These are phyloP conservation scores for Diaporthe sp. DNA, from an alignment of 2,329 filamentous ascomycete species.

Conservation along the genomic window DNA sequence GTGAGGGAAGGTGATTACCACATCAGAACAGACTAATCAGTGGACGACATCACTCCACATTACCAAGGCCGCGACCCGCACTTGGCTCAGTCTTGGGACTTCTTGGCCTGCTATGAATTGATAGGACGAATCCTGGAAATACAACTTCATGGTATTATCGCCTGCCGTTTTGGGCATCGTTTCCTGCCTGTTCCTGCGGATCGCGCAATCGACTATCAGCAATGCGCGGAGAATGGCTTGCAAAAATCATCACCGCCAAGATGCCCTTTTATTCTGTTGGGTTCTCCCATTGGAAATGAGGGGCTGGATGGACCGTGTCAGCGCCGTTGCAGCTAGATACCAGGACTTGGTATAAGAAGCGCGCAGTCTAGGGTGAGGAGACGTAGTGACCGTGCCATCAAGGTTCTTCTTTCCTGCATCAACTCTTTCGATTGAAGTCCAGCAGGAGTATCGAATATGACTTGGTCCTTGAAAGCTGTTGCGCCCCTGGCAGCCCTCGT, in stretches of 20 bases:
- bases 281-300: not conserved
- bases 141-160: not conserved
- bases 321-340: not conserved
- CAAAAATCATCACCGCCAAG: constrained; percentile 9
- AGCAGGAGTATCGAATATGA: constrained; percentile 1
- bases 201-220: constrained; percentile 30
- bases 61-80: constrained; percentile 28
- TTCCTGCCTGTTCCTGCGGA: not conserved
- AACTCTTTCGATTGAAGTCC: not conserved
- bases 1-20: constrained; percentile 12
- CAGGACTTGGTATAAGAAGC: constrained; percentile 6
- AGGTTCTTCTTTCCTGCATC: constrained; percentile 16
- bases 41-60: constrained; percentile 21
- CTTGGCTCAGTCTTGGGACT: constrained; percentile 27
- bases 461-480: constrained; percentile 16
- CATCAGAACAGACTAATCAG: constrained; percentile 6
- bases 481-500: constrained; percentile 19
- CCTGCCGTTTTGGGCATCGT: constrained; percentile 26
- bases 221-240: not conserved
- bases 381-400: not conserved
- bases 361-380: not conserved
- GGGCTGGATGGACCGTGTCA: constrained; percentile 2
- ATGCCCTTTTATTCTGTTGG: not conserved
- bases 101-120: constrained; percentile 18
- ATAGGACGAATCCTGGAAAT: constrained; percentile 21